A percentile compares a stretch with the other conserved stretches of the same genome.
Conservation (phyloP, 1,139 yeast species). For the Zhuliangozyma parablackwelliae region DNA sequence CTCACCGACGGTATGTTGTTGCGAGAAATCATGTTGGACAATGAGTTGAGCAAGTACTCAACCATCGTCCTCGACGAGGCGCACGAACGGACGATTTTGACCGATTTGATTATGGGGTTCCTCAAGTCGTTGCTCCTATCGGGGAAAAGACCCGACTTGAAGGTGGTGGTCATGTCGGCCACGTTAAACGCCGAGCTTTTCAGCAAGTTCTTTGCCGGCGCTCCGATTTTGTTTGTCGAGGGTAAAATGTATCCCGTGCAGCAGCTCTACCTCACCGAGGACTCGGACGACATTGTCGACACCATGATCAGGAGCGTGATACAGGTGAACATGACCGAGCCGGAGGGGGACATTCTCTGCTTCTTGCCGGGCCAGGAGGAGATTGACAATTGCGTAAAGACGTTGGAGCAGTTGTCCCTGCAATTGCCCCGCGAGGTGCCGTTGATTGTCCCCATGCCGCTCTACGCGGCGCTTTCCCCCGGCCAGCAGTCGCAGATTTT, state of each 20-base stretch:
- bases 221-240: slow-evolving; percentile 79
- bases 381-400: slow-evolving; percentile 76
- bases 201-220: slow-evolving; percentile 67
- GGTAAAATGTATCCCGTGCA: slow-evolving; percentile 89
- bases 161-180: slow-evolving; percentile 84
- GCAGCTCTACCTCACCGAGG: slow-evolving; percentile 52
- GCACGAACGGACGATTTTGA: slow-evolving; percentile 89
- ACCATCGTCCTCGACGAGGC: slow-evolving; percentile 93
- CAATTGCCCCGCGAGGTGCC: slow-evolving; percentile 75
- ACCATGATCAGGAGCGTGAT: slow-evolving; percentile 68
- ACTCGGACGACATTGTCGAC: slow-evolving; percentile 79
- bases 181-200: slow-evolving; percentile 92
- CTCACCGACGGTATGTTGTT: slow-evolving; percentile 96
- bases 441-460: slow-evolving; percentile 67
- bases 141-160: slow-evolving; percentile 50
- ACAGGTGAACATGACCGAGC: slow-evolving; percentile 76
- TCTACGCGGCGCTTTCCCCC: slow-evolving; percentile 92
- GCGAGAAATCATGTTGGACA: slow-evolving; percentile 82
- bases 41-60: slow-evolving; percentile 57
- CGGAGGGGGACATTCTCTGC: slow-evolving; percentile 81
- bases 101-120: slow-evolving; percentile 87
- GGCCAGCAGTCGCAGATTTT: slow-evolving; percentile 77
- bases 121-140: slow-evolving; percentile 58
- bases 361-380: slow-evolving; percentile 97
- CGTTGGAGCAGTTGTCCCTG: slow-evolving; percentile 58